Percentiles rank a stretch among this genome's conserved stretches.
Evolutionary conservation across 2,329 filamentous ascomycete species (phyloP).

Genomic region (Sphaerulina populicola): DNA sequence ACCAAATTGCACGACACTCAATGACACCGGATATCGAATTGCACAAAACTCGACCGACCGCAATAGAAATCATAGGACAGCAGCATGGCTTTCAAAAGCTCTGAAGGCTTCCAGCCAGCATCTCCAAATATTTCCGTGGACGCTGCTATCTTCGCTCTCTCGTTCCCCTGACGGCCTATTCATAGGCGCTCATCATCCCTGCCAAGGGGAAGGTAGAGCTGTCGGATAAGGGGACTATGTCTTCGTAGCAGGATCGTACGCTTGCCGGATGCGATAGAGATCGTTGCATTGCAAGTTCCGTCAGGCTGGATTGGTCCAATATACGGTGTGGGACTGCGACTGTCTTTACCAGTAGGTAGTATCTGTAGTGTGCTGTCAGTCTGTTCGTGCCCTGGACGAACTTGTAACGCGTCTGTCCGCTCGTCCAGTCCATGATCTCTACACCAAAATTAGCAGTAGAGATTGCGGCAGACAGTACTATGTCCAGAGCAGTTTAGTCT

Average conservation of each 20-base stretch:
- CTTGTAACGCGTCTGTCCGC: too few relatives aligned
- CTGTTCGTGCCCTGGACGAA: too few relatives aligned
- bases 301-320: constrained; percentile 1
- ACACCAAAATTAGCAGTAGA: too few relatives aligned
- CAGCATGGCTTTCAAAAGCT: constrained; percentile 35
- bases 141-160: constrained; percentile 12
- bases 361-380: too few relatives aligned
- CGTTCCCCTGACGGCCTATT: background rate
- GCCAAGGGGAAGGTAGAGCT: constrained; percentile 8
- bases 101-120: constrained; percentile 28
- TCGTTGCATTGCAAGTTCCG: constrained; percentile 1
- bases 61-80: constrained; percentile 26
- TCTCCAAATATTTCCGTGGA: constrained; percentile 24
- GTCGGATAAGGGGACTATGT: background rate
- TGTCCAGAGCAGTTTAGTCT: too few relatives aligned
- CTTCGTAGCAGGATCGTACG: constrained; percentile 3
- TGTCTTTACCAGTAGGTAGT: background rate
- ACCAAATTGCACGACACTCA: constrained; percentile 4
- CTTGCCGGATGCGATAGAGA: constrained; percentile 4
- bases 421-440: too few relatives aligned
- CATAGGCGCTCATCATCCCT: background rate
- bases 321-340: background rate
- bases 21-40: too few relatives aligned
- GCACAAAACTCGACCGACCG: constrained; percentile 19
- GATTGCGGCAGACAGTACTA: too few relatives aligned